Percentiles rank a stretch among this genome's conserved stretches.
Evolutionary conservation across 768 basidiomycete species (phyloP).

Genomic region (Collybia nuda): DNA sequence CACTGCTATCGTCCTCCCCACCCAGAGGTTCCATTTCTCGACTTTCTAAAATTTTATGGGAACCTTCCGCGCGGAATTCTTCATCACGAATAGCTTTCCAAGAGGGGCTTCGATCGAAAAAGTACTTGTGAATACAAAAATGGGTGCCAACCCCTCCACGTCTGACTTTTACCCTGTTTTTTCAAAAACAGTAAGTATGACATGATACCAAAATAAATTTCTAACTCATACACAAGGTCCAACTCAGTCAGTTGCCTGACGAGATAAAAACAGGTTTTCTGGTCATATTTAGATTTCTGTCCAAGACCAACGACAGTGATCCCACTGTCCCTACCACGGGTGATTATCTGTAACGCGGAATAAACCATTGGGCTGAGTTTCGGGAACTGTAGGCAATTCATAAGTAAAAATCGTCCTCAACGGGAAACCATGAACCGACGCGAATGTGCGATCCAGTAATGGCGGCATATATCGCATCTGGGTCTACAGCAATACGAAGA

Average conservation of each 20-base stretch:
- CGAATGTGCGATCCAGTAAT: slow-evolving; percentile 85
- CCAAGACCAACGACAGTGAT: slow-evolving; percentile 79
- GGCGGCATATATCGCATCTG: slow-evolving; percentile 72
- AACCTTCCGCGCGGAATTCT: slow-evolving; percentile 50
- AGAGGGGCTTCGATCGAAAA: slow-evolving; percentile 71
- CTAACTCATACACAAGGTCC: slow-evolving; percentile 60
- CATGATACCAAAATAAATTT: background rate
- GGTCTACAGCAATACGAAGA: slow-evolving; percentile 73
- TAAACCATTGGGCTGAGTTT: slow-evolving; percentile 88
- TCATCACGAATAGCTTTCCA: slow-evolving; percentile 80
- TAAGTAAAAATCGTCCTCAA: background rate
- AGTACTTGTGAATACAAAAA: slow-evolving; percentile 81
- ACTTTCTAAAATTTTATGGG: slow-evolving; percentile 12
- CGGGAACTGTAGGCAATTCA: slow-evolving; percentile 47
- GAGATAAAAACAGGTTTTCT: slow-evolving; percentile 88
- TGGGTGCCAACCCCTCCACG: slow-evolving; percentile 76
- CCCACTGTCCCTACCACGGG: slow-evolving; percentile 76
- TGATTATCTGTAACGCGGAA: slow-evolving; percentile 78
- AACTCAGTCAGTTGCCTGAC: slow-evolving; percentile 74
- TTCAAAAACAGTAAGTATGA: slow-evolving; percentile 4
- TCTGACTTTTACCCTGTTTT: slow-evolving; percentile 67
- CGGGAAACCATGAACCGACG: slow-evolving; percentile 43
- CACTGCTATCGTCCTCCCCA: slow-evolving; percentile 33
- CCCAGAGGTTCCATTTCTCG: slow-evolving; percentile 20
- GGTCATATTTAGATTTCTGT: slow-evolving; percentile 78